Evolutionary conservation across 2,329 filamentous ascomycete genomes (phyloP).

Genomic region (Thelonectria olida): DNA sequence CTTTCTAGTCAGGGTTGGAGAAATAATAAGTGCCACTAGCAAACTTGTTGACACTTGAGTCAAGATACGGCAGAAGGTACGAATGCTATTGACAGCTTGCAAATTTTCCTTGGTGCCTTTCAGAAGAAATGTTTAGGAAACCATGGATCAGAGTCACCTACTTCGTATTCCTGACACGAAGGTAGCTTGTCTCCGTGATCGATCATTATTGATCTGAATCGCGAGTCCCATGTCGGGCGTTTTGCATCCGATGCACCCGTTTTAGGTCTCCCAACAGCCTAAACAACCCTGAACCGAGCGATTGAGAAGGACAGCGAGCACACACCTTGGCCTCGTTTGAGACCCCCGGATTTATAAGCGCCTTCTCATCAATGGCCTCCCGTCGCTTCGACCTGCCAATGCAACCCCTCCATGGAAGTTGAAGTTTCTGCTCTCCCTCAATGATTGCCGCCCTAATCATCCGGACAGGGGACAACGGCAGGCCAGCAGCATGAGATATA

Average conservation of each 20-base stretch:
- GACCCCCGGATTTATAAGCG: slow-evolving; percentile 34
- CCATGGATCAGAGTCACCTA: background rate
- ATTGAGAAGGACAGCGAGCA: background rate
- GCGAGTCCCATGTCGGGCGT: background rate
- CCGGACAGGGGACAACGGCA: slow-evolving; percentile 7
- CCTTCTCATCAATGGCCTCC: slow-evolving; percentile 26
- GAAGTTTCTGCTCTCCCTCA: slow-evolving; percentile 2
- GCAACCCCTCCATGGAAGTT: slow-evolving; percentile 21
- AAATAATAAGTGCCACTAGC: no score
- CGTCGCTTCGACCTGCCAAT: slow-evolving; percentile 24
- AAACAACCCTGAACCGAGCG: background rate
- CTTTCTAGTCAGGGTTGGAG: background rate
- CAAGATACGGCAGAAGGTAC: no score
- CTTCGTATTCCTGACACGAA: no score
- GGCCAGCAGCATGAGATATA: background rate
- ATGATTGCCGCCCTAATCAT: slow-evolving; percentile 15
- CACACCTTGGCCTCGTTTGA: slow-evolving; percentile 16
- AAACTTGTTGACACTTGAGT: no score
- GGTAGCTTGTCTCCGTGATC: background rate
- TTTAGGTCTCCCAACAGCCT: slow-evolving; percentile 13
- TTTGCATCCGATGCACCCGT: background rate
- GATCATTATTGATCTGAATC: background rate
- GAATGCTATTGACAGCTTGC: no score
- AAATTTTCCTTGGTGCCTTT: background rate
- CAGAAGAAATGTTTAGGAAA: background rate